Percentiles rank a stretch among this genome's conserved stretches.
These are phyloP conservation scores for Neoconidiobolus thromboides DNA, from an alignment of 371 early-diverging fungal genomes.

Conservation along the genomic window DNA sequence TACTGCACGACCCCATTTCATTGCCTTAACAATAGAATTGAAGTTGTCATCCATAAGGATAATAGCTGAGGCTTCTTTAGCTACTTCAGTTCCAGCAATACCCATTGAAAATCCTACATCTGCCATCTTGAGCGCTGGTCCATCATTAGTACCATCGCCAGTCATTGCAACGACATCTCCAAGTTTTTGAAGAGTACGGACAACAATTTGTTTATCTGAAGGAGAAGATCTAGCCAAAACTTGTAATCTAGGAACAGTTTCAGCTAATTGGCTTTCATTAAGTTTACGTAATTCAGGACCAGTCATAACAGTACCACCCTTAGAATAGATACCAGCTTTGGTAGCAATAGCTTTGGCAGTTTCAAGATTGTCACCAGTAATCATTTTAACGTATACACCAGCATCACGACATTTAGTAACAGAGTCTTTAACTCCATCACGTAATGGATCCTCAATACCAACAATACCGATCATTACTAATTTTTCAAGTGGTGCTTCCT, in stretches of 20 bases:
- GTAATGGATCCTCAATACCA: constrained; percentile 57
- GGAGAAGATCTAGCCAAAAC: constrained; percentile 59
- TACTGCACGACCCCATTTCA: constrained; percentile 62
- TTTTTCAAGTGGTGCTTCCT: constrained; percentile 21
- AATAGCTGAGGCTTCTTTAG: constrained; percentile 62
- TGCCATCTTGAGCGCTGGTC: constrained; percentile 55
- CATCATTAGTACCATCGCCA: constrained; percentile 66
- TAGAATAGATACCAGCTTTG: constrained; percentile 40
- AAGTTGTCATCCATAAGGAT: constrained; percentile 69
- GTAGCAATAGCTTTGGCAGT: constrained; percentile 56
- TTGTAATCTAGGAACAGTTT: constrained; percentile 33
- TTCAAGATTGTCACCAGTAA: constrained; percentile 59
- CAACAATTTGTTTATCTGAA: constrained; percentile 52
- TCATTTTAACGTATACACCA: constrained; percentile 67
- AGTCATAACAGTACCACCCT: constrained; percentile 39
- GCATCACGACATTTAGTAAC: constrained; percentile 43
- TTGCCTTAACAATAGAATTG: constrained; percentile 48
- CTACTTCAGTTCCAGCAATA: constrained; percentile 59
- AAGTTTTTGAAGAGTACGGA: constrained; percentile 30
- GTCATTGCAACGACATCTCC: constrained; percentile 64
- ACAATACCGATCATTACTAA: constrained; percentile 35
- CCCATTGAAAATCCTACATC: constrained; percentile 76
- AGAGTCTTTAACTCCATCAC: constrained; percentile 44
- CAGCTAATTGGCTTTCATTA: constrained; percentile 22
- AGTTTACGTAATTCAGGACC: constrained; percentile 44